Conservation (phyloP, 495 filamentous ascomycete species). For the Xylaria nigripes region DNA sequence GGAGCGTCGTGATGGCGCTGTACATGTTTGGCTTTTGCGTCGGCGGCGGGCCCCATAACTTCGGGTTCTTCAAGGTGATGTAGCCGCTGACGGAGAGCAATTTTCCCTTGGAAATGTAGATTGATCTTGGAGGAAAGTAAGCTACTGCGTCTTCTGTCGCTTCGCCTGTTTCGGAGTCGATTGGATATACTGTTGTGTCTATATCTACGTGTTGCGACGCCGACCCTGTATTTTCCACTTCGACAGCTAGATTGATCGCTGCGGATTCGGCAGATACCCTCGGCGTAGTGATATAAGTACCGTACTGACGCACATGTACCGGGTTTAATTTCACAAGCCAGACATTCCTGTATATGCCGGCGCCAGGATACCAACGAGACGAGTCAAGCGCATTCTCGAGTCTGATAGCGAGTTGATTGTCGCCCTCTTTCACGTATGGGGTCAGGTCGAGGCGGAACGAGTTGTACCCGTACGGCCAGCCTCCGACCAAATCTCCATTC, state of each 20-base stretch:
- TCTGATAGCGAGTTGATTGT: constrained; percentile 40
- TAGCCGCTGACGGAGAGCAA: constrained; percentile 29
- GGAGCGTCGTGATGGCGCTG: constrained; percentile 35
- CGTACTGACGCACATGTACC: constrained; percentile 36
- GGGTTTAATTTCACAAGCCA: constrained; percentile 40
- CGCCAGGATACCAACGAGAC: constrained; percentile 45
- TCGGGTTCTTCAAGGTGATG: constrained; percentile 28
- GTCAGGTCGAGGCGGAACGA: constrained; percentile 45
- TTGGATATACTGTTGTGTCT: constrained; percentile 19
- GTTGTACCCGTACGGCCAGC: constrained; percentile 45
- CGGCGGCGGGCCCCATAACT: constrained; percentile 41
- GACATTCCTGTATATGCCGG: constrained; percentile 43
- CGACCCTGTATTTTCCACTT: constrained; percentile 33
- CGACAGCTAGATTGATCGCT: constrained; percentile 28
- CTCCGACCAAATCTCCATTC: constrained; percentile 40
- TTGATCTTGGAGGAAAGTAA: constrained; percentile 16
- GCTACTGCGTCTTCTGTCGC: constrained; percentile 15
- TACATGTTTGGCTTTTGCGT: constrained; percentile 39
- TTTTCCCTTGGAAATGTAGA: constrained; percentile 21
- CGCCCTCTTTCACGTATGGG: constrained; percentile 28
- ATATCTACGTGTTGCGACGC: constrained; percentile 21
- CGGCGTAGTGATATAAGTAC: constrained; percentile 37
- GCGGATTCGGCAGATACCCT: constrained; percentile 32
- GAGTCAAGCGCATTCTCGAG: constrained; percentile 37
- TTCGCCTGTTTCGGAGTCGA: constrained; percentile 18